phyloP scores from a whole-genome alignment of 1,139 yeast genomes.

The Taiozyma onychis region DNA sequence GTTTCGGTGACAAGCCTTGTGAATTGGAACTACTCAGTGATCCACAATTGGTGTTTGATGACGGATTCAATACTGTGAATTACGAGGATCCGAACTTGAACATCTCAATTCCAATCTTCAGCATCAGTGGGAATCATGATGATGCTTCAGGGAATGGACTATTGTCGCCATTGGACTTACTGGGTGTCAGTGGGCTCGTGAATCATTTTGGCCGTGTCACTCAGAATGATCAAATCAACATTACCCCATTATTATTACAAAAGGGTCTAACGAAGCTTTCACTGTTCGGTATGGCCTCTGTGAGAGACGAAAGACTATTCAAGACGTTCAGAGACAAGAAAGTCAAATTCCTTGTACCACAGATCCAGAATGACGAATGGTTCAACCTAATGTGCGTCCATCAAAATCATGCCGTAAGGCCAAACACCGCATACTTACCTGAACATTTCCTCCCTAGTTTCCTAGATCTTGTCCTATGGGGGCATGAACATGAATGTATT shows the following conservation, averaged over 20 bases:
- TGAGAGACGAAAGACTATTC: conserved; percentile 83
- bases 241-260: conserved; percentile 75
- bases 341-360: conserved; percentile 75
- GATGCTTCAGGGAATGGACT: conserved; percentile 90
- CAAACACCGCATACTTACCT: conserved; percentile 78
- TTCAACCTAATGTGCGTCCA: conserved; percentile 87
- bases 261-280: conserved; percentile 83
- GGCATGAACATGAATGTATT: conserved; percentile 95
- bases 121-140: conserved; percentile 95
- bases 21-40: conserved; percentile 82
- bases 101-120: conserved; percentile 88
- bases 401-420: conserved; percentile 80
- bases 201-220: conserved; percentile 87
- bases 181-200: conserved; percentile 75
- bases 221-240: conserved; percentile 67
- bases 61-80: conserved; percentile 63
- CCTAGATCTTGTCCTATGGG: conserved; percentile 85
- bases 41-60: conserved; percentile 55
- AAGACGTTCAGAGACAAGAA: conserved; percentile 77
- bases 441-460: conserved; percentile 79
- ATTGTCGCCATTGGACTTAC: conserved; percentile 82
- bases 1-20: conserved; percentile 86
- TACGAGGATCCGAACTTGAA: conserved; percentile 89
- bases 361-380: conserved; percentile 56
- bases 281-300: conserved; percentile 81